phyloP scores from a whole-genome alignment of 441 rosid species.

The Macaranga tanarius region DNA sequence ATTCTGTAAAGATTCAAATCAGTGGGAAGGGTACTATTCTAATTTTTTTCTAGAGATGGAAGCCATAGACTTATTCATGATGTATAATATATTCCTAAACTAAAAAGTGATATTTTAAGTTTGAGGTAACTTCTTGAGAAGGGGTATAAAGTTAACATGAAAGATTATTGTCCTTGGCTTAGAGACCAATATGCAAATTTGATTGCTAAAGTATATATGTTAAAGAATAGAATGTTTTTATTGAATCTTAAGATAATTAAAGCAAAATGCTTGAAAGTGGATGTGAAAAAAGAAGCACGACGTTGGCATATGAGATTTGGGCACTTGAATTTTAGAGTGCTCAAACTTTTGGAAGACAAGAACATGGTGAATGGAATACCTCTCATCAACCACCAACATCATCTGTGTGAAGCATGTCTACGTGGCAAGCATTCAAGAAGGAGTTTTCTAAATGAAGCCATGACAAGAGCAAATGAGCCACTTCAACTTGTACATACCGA shows the following conservation, averaged over 20 bases:
- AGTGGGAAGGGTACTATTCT: background rate
- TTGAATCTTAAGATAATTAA: background rate
- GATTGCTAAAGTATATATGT: background rate
- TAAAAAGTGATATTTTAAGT: background rate
- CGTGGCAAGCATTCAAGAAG: no score
- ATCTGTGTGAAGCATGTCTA: no score
- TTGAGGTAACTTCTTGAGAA: background rate
- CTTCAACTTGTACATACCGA: no score
- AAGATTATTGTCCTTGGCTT: background rate
- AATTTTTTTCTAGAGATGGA: background rate
- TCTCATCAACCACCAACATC: background rate
- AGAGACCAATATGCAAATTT: background rate
- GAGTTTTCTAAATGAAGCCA: no score
- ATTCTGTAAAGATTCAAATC: background rate
- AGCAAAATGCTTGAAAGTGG: background rate
- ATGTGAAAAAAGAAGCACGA: background rate
- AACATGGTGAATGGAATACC: background rate
- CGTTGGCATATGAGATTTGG: background rate
- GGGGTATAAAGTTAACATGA: background rate
- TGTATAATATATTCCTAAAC: background rate
- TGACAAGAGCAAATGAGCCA: no score
- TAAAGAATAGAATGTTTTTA: background rate
- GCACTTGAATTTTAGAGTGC: background rate
- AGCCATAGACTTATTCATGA: background rate
- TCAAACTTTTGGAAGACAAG: background rate